phyloP scores from a whole-genome alignment of 2,329 filamentous ascomycete species.

The Diplodia scrobiculata region DNA sequence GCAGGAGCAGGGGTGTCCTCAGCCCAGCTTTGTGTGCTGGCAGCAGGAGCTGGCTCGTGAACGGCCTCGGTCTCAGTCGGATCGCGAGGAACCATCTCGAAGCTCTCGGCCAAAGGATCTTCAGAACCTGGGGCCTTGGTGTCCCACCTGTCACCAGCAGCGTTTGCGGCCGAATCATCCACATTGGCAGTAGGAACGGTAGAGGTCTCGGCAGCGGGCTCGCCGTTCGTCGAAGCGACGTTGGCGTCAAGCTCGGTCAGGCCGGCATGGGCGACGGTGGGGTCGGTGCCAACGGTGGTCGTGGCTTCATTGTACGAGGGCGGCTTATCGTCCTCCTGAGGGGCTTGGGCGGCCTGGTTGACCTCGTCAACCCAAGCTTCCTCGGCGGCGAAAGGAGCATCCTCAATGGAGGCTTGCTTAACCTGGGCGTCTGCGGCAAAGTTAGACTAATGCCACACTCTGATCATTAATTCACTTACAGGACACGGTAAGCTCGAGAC shows the following conservation, averaged over 20 bases:
- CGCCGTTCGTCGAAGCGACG: conserved; percentile 39
- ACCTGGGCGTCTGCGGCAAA: conserved; percentile 57
- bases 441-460: conserved; percentile 26
- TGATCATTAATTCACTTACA: conserved; percentile 59
- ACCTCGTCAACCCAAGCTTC: conserved; percentile 55
- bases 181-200: conserved; percentile 45
- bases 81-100: conserved; percentile 75
- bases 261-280: conserved; percentile 66
- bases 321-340: conserved; percentile 19
- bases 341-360: conserved; percentile 47
- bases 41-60: conserved; percentile 54
- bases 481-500: conserved; percentile 66
- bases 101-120: conserved; percentile 63
- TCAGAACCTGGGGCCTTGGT: conserved; percentile 52
- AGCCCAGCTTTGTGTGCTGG: conserved; percentile 76
- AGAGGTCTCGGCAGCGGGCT: conserved; percentile 35
- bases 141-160: conserved; percentile 68
- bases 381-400: conserved; percentile 58
- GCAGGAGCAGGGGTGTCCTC: conserved; percentile 63
- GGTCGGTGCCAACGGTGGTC: conserved; percentile 58
- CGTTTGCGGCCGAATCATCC: conserved; percentile 49
- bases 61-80: conserved; percentile 72
- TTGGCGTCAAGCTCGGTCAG: conserved; percentile 65
- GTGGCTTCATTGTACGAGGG: too few species aligned
- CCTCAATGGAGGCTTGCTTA: conserved; percentile 54